Conservation (phyloP, 441 rosid genomes). For the Lepidium campestre region DNA sequence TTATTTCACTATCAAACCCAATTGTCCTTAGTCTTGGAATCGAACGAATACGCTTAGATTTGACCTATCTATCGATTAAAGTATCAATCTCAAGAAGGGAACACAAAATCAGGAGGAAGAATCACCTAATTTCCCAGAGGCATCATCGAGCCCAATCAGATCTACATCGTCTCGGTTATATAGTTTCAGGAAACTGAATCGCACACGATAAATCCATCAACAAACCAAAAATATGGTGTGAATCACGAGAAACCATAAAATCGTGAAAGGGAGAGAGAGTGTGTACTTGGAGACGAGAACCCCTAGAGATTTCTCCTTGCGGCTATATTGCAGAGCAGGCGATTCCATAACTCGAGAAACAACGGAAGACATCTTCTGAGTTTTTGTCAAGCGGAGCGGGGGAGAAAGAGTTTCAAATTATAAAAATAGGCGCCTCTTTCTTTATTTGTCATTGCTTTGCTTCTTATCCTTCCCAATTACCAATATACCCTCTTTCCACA, state of each 20-base stretch:
- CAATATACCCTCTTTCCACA: background rate
- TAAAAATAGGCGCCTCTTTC: background rate
- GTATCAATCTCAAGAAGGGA: background rate
- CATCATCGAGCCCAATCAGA: conserved; percentile 71
- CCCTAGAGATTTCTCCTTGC: conserved; percentile 87
- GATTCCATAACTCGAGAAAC: conserved; percentile 22
- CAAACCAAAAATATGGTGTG: background rate
- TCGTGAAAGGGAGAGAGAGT: background rate
- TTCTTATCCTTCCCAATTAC: background rate
- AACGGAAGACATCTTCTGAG: background rate
- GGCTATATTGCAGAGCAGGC: conserved; percentile 36
- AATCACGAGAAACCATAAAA: background rate
- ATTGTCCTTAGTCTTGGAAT: background rate
- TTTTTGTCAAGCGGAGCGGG: background rate
- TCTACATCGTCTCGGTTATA: conserved; percentile 53
- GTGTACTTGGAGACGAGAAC: conserved; percentile 74
- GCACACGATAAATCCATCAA: background rate
- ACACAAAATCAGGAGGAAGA: background rate
- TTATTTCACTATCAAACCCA: background rate
- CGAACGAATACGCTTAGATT: background rate
- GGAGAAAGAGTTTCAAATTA: conserved; percentile 8
- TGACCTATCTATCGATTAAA: background rate
- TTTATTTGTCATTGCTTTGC: background rate
- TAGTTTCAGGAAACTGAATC: conserved; percentile 55
- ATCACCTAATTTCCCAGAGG: conserved; percentile 64